Conservation (phyloP, 805 yeast species). For the Clavispora fructus region DNA sequence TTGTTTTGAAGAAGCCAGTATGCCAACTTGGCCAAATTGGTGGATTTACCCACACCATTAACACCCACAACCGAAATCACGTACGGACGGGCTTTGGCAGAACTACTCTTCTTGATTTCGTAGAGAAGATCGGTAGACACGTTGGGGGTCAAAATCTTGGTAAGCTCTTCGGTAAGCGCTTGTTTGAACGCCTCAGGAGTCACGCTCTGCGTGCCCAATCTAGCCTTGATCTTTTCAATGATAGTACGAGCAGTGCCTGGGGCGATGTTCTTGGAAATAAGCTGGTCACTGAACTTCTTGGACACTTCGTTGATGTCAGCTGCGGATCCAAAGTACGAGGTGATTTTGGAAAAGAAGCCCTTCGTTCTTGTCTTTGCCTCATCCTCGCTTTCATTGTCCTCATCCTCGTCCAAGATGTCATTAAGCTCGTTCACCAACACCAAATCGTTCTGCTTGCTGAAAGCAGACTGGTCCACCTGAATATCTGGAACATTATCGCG, state of each 20-base stretch:
- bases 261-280: slow-evolving; percentile 84
- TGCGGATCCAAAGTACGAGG: slow-evolving; percentile 34
- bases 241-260: slow-evolving; percentile 79
- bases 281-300: slow-evolving; percentile 63
- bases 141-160: slow-evolving; percentile 83
- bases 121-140: slow-evolving; percentile 82
- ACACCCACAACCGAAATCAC: slow-evolving; percentile 98
- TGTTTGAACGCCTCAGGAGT: slow-evolving; percentile 63
- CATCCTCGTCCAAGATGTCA: slow-evolving; percentile 32
- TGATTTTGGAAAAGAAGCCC: slow-evolving; percentile 27
- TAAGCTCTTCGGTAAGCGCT: slow-evolving; percentile 60
- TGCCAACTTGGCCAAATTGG: slow-evolving; percentile 89
- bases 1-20: slow-evolving; percentile 93
- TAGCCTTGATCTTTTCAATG: slow-evolving; percentile 63
- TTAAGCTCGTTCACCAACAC: slow-evolving; percentile 37
- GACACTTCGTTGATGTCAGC: slow-evolving; percentile 57
- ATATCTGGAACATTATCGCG: background rate
- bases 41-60: slow-evolving; percentile 96
- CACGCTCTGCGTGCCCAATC: slow-evolving; percentile 65
- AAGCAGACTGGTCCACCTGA: slow-evolving; percentile 28
- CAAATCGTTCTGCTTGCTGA: slow-evolving; percentile 32
- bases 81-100: slow-evolving; percentile 53
- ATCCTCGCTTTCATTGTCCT: slow-evolving; percentile 15
- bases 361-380: background rate
- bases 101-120: slow-evolving; percentile 55